Conservation (phyloP, 129 eudicot species). For the Helianthus tuberosus region DNA sequence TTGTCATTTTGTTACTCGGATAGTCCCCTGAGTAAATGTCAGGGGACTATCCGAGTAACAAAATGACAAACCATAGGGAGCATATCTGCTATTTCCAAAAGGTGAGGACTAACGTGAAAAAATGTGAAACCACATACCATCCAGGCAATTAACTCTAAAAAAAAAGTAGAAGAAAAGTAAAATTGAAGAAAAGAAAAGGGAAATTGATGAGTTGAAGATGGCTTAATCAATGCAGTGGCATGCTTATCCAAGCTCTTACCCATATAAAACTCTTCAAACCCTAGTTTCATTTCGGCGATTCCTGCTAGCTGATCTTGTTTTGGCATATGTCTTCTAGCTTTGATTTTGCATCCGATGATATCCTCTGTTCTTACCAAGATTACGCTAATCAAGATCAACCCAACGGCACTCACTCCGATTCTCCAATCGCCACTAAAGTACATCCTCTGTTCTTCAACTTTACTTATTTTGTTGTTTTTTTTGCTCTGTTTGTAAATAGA, state of each 20-base stretch:
- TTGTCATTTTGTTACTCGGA: no score
- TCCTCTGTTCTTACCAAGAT: constrained; percentile 87
- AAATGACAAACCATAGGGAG: no score
- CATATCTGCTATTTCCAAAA: no score
- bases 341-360: constrained; percentile 88
- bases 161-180: no score
- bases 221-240: neutral
- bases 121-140: no score
- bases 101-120: no score
- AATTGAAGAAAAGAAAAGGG: neutral
- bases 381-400: constrained; percentile 57
- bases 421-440: constrained; percentile 56
- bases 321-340: constrained; percentile 78
- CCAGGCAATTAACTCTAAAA: no score
- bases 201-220: neutral
- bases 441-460: neutral
- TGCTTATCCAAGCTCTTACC: constrained; percentile 32
- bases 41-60: no score
- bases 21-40: no score
- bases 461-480: no score
- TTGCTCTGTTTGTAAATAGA: neutral
- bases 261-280: constrained; percentile 25
- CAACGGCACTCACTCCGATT: no score
- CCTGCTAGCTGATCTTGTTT: neutral
- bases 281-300: constrained; percentile 3